These are phyloP conservation scores for Metschnikowia rubicola DNA, from an alignment of 805 yeast species.

Conservation along the genomic window DNA sequence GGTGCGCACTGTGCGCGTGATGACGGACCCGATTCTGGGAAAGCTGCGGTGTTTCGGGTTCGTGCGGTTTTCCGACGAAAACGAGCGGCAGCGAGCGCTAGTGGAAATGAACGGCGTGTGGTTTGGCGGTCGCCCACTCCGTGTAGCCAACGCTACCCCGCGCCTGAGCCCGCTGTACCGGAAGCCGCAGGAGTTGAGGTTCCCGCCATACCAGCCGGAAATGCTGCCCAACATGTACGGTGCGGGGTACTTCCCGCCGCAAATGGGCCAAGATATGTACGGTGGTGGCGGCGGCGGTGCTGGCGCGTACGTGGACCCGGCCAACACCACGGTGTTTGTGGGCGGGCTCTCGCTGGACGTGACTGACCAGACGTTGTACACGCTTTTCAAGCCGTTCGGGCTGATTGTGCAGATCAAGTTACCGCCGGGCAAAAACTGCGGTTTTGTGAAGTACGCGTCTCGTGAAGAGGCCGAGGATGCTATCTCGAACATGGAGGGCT, in stretches of 20 bases:
- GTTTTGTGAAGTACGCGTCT: constrained; percentile 78
- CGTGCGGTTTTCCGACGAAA: constrained; percentile 69
- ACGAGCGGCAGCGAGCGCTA: constrained; percentile 64
- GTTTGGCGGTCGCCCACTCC: constrained; percentile 72
- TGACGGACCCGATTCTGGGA: constrained; percentile 82
- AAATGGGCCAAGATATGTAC: neutral
- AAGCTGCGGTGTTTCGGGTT: constrained; percentile 78
- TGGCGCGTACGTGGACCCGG: constrained; percentile 1
- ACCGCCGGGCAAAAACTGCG: constrained; percentile 82
- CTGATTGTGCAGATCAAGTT: constrained; percentile 63
- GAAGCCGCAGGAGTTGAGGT: constrained; percentile 3
- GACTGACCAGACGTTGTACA: constrained; percentile 55
- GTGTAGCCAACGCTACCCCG: constrained; percentile 80
- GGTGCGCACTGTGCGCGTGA: constrained; percentile 76
- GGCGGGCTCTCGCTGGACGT: constrained; percentile 71
- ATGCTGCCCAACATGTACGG: constrained; percentile 1
- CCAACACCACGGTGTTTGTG: constrained; percentile 72
- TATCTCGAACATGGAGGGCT: constrained; percentile 84
- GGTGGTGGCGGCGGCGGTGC: neutral
- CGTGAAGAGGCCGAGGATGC: constrained; percentile 84
- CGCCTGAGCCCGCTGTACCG: constrained; percentile 35
- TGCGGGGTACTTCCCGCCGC: neutral
- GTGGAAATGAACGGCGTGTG: constrained; percentile 75
- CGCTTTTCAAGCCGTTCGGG: constrained; percentile 74
- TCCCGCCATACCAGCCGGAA: constrained; percentile 1